A percentile compares a stretch with the other conserved stretches of the same genome.
Evolutionary conservation across 768 basidiomycete genomes (phyloP).

Genomic region (Leucocoprinus leucothites): DNA sequence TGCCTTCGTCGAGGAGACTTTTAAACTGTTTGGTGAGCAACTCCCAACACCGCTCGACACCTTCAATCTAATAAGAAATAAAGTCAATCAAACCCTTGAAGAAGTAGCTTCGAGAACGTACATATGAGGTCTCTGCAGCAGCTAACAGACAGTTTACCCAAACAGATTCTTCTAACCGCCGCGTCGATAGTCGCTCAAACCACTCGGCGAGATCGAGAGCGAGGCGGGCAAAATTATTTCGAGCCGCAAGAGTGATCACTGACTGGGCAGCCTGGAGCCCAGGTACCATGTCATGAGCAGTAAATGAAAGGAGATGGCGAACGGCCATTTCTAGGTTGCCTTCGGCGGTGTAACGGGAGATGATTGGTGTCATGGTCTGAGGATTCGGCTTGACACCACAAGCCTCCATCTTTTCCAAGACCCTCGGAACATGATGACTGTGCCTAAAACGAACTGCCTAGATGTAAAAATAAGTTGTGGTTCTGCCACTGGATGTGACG

Average conservation of each 20-base stretch:
- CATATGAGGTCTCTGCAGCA: constrained; percentile 64
- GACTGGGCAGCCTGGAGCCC: constrained; percentile 45
- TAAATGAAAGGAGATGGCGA: constrained; percentile 59
- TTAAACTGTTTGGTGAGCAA: constrained; percentile 48
- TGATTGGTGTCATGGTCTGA: constrained; percentile 50
- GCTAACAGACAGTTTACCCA: constrained; percentile 71
- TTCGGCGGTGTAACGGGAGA: constrained; percentile 40
- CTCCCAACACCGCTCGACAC: constrained; percentile 62
- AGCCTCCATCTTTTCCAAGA: constrained; percentile 55
- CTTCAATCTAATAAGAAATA: constrained; percentile 49
- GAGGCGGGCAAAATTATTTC: constrained; percentile 54
- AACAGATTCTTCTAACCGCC: constrained; percentile 45
- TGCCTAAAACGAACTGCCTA: constrained; percentile 45
- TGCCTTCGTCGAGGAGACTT: constrained; percentile 70
- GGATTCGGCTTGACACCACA: constrained; percentile 47
- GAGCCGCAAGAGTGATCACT: constrained; percentile 53
- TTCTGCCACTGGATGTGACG: constrained; percentile 10
- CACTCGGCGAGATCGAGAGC: constrained; percentile 67
- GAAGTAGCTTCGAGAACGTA: constrained; percentile 34
- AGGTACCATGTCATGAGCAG: constrained; percentile 44
- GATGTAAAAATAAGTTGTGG: not conserved
- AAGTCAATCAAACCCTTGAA: constrained; percentile 6
- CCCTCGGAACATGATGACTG: constrained; percentile 41
- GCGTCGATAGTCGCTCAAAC: constrained; percentile 54
- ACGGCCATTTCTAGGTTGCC: constrained; percentile 67